Conservation (phyloP, 371 early-diverging fungal genomes). For the Lichtheimia ramosa region DNA sequence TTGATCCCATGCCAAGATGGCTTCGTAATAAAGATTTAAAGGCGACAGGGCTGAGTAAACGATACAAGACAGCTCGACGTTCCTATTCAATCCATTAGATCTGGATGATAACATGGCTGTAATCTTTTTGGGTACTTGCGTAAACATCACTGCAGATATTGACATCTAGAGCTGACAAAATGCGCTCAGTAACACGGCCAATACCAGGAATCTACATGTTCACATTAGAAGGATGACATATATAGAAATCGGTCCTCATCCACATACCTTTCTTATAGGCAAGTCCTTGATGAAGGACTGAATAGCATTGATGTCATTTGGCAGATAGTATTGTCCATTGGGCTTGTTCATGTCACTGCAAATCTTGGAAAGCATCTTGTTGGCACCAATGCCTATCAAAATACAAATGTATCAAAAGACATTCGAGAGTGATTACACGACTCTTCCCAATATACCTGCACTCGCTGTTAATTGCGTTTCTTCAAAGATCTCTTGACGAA, state of each 20-base stretch:
- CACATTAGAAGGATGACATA: neutral
- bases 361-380: constrained; percentile 57
- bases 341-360: constrained; percentile 70
- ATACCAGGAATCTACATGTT: constrained; percentile 34
- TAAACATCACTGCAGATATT: constrained; percentile 41
- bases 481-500: constrained; percentile 56
- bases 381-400: constrained; percentile 55
- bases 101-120: too few relatives aligned
- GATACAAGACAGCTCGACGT: constrained; percentile 39
- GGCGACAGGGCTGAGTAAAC: constrained; percentile 39
- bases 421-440: too few relatives aligned
- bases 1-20: constrained; percentile 39
- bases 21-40: constrained; percentile 37
- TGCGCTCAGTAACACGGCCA: constrained; percentile 49
- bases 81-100: neutral
- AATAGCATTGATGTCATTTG: constrained; percentile 30
- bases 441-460: constrained; percentile 40
- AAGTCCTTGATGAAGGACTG: constrained; percentile 29
- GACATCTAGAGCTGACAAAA: constrained; percentile 37
- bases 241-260: neutral
- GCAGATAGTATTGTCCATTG: constrained; percentile 58
- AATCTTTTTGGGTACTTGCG: constrained; percentile 2
- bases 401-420: too few relatives aligned
- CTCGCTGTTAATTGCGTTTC: constrained; percentile 60
- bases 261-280: constrained; percentile 31